Evolutionary conservation across 2,329 filamentous ascomycete species (phyloP).

Genomic region (Phialophora tarda): DNA sequence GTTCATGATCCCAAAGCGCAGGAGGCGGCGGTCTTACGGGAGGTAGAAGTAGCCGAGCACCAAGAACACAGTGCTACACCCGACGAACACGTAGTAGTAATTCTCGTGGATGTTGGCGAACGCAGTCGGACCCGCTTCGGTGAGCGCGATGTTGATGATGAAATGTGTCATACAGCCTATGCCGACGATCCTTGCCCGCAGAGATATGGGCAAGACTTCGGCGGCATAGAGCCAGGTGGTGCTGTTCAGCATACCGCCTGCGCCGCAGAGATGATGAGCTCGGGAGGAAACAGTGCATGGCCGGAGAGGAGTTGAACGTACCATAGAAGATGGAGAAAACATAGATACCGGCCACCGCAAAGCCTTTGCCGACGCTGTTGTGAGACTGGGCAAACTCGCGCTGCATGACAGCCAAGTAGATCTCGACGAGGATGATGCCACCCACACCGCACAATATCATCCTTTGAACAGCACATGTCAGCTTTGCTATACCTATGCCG

Average conservation of each 20-base stretch:
- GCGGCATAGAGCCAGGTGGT: slow-evolving; percentile 81
- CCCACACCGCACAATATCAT: slow-evolving; percentile 62
- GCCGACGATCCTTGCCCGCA: slow-evolving; percentile 83
- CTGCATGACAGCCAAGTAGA: slow-evolving; percentile 66
- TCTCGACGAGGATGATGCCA: slow-evolving; percentile 61
- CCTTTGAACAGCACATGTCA: slow-evolving; percentile 40
- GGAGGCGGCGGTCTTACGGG: slow-evolving; percentile 47
- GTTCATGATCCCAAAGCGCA: too few species aligned
- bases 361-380: slow-evolving; percentile 63
- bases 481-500: not conserved
- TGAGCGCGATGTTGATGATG: slow-evolving; percentile 55
- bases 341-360: slow-evolving; percentile 65
- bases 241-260: slow-evolving; percentile 51
- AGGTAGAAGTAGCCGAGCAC: slow-evolving; percentile 61
- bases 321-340: slow-evolving; percentile 63
- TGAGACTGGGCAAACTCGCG: slow-evolving; percentile 60
- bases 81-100: slow-evolving; percentile 67
- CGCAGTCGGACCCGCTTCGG: slow-evolving; percentile 61
- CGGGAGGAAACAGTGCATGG: not conserved
- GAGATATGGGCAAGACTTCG: slow-evolving; percentile 86
- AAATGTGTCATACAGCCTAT: slow-evolving; percentile 86
- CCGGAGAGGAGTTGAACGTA: slow-evolving; percentile 41
- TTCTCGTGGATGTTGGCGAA: slow-evolving; percentile 63
- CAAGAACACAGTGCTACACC: slow-evolving; percentile 58
- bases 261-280: not conserved